These are phyloP conservation scores for Linanthus parryae DNA, from an alignment of 148 eudicot genomes.

Conservation along the genomic window DNA sequence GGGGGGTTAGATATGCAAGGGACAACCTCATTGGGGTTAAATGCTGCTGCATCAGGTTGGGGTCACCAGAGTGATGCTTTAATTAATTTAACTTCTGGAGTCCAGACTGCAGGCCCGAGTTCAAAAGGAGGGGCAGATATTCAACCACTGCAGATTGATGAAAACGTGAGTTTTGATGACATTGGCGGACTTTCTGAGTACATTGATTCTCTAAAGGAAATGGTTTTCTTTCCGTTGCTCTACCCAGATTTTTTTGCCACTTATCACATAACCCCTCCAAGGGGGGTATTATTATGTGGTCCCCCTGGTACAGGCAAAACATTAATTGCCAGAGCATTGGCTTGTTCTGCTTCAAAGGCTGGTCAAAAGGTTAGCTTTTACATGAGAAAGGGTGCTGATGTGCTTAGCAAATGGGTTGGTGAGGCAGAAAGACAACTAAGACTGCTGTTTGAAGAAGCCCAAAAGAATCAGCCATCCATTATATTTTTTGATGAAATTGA, in stretches of 20 bases:
- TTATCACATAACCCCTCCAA: constrained; percentile 93
- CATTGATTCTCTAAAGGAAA: constrained; percentile 90
- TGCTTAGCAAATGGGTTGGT: constrained; percentile 99
- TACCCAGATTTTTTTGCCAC: constrained; percentile 97
- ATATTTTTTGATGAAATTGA: constrained; percentile 98
- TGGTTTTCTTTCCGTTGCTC: constrained; percentile 95
- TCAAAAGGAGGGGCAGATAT: constrained; percentile 99
- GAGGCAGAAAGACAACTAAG: constrained; percentile 97
- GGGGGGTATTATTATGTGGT: constrained; percentile 96
- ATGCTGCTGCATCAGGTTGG: constrained; percentile 97
- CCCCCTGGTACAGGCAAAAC: constrained; percentile 99
- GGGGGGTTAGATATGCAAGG: constrained; percentile 90
- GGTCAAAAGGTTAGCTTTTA: constrained; percentile 99
- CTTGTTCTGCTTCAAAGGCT: constrained; percentile 98
- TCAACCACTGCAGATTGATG: constrained; percentile 94
- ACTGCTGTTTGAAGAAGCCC: constrained; percentile 96
- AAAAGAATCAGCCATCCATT: constrained; percentile 94
- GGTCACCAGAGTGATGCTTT: constrained; percentile 76
- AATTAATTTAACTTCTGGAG: constrained; percentile 59
- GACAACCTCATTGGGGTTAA: constrained; percentile 78
- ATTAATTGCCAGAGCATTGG: constrained; percentile 90
- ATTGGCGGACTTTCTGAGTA: constrained; percentile 96
- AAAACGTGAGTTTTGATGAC: constrained; percentile 85
- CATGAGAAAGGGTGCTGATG: constrained; percentile 99
- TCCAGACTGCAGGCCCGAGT: constrained; percentile 98